Conservation (phyloP, 208 protist genomes). For the Lotmaria passim region DNA sequence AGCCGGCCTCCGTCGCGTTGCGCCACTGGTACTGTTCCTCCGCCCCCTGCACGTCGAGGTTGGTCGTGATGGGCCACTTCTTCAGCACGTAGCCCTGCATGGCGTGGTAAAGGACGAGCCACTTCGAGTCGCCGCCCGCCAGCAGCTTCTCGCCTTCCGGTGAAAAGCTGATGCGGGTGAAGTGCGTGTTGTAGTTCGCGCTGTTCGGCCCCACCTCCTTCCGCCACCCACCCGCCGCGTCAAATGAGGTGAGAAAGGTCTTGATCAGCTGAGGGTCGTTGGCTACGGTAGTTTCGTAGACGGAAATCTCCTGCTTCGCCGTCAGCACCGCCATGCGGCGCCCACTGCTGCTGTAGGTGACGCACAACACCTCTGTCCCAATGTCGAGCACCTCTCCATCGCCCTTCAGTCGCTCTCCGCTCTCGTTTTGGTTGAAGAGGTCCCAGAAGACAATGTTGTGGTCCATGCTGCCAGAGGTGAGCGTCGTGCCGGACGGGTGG, state of each 20-base stretch:
- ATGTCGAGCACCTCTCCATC: slow-evolving; percentile 85
- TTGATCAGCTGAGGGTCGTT: slow-evolving; percentile 87
- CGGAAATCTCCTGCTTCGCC: slow-evolving; percentile 81
- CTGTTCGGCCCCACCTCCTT: slow-evolving; percentile 83
- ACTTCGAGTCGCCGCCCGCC: slow-evolving; percentile 89
- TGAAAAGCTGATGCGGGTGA: slow-evolving; percentile 89
- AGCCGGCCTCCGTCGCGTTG: slow-evolving; percentile 81
- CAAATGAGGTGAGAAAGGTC: slow-evolving; percentile 84
- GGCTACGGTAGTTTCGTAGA: slow-evolving; percentile 86
- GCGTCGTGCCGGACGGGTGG: slow-evolving; percentile 84
- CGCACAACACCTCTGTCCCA: slow-evolving; percentile 80
- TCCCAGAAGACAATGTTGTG: slow-evolving; percentile 92
- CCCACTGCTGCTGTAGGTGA: slow-evolving; percentile 87
- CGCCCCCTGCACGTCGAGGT: slow-evolving; percentile 85
- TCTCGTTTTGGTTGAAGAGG: slow-evolving; percentile 86
- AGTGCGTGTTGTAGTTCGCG: slow-evolving; percentile 81
- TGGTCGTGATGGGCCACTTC: slow-evolving; percentile 92
- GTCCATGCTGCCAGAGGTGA: slow-evolving; percentile 88
- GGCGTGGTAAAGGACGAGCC: slow-evolving; percentile 89
- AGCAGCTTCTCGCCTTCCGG: slow-evolving; percentile 89
- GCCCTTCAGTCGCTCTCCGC: slow-evolving; percentile 86
- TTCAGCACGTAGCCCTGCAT: slow-evolving; percentile 87
- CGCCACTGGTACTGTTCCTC: slow-evolving; percentile 93
- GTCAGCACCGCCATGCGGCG: slow-evolving; percentile 86
- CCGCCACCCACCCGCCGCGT: slow-evolving; percentile 87